These are phyloP conservation scores for Platanthera zijinensis DNA, from an alignment of 106 monocot species.

Conservation along the genomic window DNA sequence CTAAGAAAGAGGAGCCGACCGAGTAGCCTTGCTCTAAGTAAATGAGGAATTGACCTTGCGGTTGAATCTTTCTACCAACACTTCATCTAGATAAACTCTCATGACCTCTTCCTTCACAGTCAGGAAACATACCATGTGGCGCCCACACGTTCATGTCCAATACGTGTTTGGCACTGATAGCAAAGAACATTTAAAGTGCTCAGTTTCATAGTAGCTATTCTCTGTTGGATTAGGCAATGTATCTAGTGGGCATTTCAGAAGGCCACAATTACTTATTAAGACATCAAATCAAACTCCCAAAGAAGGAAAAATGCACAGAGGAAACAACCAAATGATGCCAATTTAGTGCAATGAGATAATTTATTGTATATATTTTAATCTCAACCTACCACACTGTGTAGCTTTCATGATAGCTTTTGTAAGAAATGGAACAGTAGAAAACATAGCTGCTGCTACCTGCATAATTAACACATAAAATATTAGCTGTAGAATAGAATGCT, in stretches of 20 bases:
- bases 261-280: not conserved
- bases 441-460: slow-evolving; percentile 83
- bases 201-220: not conserved
- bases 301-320: not conserved
- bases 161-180: too few relatives aligned
- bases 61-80: too few relatives aligned
- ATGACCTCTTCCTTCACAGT: too few relatives aligned
- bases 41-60: too few relatives aligned
- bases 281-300: not conserved
- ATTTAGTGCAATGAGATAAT: not conserved
- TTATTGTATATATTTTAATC: not conserved
- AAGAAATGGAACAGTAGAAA: slow-evolving; percentile 73
- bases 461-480: not conserved
- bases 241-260: not conserved
- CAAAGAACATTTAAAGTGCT: too few relatives aligned
- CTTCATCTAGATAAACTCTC: too few relatives aligned
- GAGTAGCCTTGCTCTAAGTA: too few relatives aligned
- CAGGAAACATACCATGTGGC: too few relatives aligned
- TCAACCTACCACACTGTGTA: slow-evolving; percentile 68
- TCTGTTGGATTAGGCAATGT: not conserved
- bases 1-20: too few relatives aligned
- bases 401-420: slow-evolving; percentile 89
- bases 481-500: not conserved
- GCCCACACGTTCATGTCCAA: too few relatives aligned
- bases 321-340: not conserved